Base-by-base conservation (phyloP, 768 basidiomycete genomes). In the Suillus variegatus region DNA sequence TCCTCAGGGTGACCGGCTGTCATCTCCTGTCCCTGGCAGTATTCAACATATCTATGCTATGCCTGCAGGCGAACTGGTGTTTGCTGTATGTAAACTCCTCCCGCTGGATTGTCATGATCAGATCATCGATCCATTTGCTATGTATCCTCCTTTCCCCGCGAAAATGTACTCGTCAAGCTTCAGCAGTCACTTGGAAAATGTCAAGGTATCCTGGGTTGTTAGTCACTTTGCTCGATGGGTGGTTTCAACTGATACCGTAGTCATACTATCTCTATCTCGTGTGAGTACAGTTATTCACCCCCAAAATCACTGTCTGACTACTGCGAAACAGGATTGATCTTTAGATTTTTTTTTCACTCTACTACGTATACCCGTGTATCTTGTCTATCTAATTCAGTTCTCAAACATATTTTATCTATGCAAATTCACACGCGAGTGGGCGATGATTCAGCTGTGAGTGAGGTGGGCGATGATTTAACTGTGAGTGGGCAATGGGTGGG, bases 41-140 rank as follows among this genome's bases (percentile, higher is more conserved):
- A 66, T 64, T 6, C 44, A 28, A 28, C 66, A 64, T 4, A 66
- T 66, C 13, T 51, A n/a, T 55, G 18, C 63, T 25, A 44, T 16
- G 46, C 43, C 54, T 9, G 1, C 22, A 7, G 10, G 63, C 46
- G 3, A 36, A 58, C 56, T 66, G 2, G 38, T 4, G 16, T 68
- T 69, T 61, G 66, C 64, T 56, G n/a, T 69, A 3, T 61, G 63
- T 3, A n/a, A 43, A 12, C 64, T 61, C 9, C 40, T 61, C 40
- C 46, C 46, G 3, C 2, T 25, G 2, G 25, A 25, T 25, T 20
- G 3, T 10, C 49, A 51, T 8, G 49, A 14, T 25, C n/a, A n/a
- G n/a, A 36, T n/a, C 14, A 10, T 46, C 1, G 40, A 60, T 60
- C 60, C 60, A 60, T 60, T 60, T 9, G 6, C 60, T 60, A 32